A percentile compares a stretch with the other conserved stretches of the same genome.
Conservation (phyloP, 805 yeast genomes). For the Kuraishia molischiana region DNA sequence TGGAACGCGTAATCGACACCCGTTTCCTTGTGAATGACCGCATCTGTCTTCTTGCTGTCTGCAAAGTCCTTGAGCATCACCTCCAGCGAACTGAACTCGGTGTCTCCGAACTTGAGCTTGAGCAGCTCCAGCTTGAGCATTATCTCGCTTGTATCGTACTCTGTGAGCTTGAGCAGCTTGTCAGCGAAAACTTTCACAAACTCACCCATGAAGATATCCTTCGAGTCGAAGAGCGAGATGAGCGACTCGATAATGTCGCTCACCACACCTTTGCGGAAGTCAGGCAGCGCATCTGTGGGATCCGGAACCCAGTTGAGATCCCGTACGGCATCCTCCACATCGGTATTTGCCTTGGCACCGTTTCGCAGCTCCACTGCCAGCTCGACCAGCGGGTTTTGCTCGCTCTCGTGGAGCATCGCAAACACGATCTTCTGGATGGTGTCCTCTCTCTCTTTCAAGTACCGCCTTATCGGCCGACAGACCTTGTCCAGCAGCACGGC, state of each 20-base stretch:
- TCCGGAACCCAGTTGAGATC: slow-evolving; percentile 71
- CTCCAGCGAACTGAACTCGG: slow-evolving; percentile 59
- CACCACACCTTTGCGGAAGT: slow-evolving; percentile 51
- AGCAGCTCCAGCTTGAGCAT: slow-evolving; percentile 37
- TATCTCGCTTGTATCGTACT: slow-evolving; percentile 30
- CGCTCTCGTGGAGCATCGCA: slow-evolving; percentile 49
- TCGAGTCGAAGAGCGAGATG: slow-evolving; percentile 62
- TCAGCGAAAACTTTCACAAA: slow-evolving; percentile 52
- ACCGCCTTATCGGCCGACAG: slow-evolving; percentile 63
- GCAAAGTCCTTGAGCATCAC: slow-evolving; percentile 75
- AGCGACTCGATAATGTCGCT: slow-evolving; percentile 66
- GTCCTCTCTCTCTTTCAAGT: slow-evolving; percentile 66
- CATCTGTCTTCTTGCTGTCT: slow-evolving; percentile 41
- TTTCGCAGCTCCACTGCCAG: slow-evolving; percentile 42
- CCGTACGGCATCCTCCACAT: slow-evolving; percentile 26
- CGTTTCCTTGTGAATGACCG: slow-evolving; percentile 19
- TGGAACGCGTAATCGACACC: slow-evolving; percentile 24
- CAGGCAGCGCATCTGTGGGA: slow-evolving; percentile 86
- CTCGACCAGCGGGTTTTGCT: slow-evolving; percentile 35
- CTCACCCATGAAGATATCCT: slow-evolving; percentile 56
- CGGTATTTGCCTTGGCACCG: slow-evolving; percentile 16
- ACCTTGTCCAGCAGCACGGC: slow-evolving; percentile 78
- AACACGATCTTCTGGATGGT: slow-evolving; percentile 59
- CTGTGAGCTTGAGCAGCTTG: slow-evolving; percentile 34
- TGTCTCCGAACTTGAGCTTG: slow-evolving; percentile 55